A percentile compares a stretch with the other conserved stretches of the same genome.
These are phyloP conservation scores for Peronospora tabacina DNA, from an alignment of 352 stramenopile genomes.

Conservation along the genomic window DNA sequence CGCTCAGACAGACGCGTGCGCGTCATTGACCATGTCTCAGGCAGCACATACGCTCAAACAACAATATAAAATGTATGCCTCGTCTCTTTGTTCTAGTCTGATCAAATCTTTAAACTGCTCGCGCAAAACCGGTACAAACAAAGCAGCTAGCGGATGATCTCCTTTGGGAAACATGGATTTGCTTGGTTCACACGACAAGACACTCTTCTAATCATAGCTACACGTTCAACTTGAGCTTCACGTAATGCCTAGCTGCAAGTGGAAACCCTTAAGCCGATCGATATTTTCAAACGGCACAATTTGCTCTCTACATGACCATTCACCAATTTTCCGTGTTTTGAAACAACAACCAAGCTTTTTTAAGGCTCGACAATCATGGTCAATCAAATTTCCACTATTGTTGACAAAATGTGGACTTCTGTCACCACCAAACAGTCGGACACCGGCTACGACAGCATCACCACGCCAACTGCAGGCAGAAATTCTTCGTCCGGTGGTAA, in stretches of 20 bases:
- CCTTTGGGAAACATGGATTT: no score
- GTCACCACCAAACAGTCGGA: slow-evolving; percentile 5
- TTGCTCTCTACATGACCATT: neutral
- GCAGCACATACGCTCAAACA: no score
- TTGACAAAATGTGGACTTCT: slow-evolving; percentile 15
- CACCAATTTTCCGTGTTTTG: slow-evolving; percentile 7
- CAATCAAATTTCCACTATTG: slow-evolving; percentile 7
- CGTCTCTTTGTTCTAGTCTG: no score
- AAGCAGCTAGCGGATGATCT: no score
- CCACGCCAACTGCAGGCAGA: slow-evolving; percentile 6
- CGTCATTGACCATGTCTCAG: no score
- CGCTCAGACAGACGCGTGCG: no score
- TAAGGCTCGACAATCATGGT: slow-evolving; percentile 7
- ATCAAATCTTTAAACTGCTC: no score
- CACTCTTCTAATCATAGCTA: neutral
- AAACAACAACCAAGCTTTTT: neutral
- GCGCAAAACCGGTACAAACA: no score
- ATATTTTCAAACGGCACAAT: neutral
- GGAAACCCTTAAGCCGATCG: slow-evolving; percentile 5
- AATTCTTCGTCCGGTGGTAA: slow-evolving; percentile 1
- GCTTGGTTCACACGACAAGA: no score
- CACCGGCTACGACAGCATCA: slow-evolving; percentile 10
- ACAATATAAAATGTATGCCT: no score
- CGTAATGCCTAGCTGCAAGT: neutral
- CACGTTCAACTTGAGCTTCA: slow-evolving; percentile 17